Percentiles rank a stretch among this genome's conserved stretches.
Conservation (phyloP, 768 basidiomycete species). For the Naganishia onofrii region DNA sequence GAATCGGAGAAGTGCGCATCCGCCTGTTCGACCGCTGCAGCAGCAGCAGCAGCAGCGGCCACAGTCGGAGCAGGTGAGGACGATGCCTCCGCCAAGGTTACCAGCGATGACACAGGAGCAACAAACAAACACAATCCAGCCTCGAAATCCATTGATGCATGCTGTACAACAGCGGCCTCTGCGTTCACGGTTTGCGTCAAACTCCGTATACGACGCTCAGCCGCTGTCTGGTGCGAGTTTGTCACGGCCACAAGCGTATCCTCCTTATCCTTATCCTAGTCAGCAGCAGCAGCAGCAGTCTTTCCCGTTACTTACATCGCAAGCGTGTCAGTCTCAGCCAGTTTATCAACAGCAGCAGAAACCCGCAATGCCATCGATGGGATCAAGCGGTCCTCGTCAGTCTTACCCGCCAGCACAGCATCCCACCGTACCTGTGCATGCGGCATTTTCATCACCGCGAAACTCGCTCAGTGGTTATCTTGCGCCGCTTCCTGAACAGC, state of each 20-base stretch:
- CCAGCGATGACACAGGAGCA: neutral
- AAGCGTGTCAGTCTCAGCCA: neutral
- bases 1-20: neutral
- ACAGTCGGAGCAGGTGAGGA: neutral
- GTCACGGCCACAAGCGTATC: neutral
- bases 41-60: neutral
- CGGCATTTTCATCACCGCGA: neutral
- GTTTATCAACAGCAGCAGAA: too few relatives aligned
- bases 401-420: neutral
- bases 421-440: too few relatives aligned
- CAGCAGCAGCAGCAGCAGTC: neutral
- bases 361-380: neutral
- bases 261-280: neutral
- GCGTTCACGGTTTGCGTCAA: too few relatives aligned
- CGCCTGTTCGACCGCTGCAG: neutral
- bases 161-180: neutral
- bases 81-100: neutral
- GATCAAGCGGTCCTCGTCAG: neutral
- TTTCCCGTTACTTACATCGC: neutral
- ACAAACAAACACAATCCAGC: constrained; percentile 11
- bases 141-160: constrained; percentile 11
- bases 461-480: constrained; percentile 18
- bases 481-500: neutral
- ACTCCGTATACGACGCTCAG: neutral
- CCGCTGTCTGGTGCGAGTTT: neutral